Base-by-base conservation (phyloP, 805 yeast genomes). In the Yamadazyma paraphyllophila region DNA sequence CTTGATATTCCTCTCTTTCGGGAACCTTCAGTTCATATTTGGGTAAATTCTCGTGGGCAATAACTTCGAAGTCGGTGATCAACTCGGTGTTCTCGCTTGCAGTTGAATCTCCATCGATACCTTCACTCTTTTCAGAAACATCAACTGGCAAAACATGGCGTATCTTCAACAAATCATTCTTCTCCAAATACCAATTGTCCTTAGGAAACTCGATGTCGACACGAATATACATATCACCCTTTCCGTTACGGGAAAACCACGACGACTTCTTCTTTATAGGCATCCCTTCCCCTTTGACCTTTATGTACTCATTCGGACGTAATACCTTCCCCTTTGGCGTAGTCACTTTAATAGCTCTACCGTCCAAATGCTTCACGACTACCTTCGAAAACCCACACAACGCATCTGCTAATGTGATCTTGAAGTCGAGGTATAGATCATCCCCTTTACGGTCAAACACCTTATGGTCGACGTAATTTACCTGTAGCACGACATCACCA, bases 111-210 rank as follows among this genome's bases (percentile, higher is more conserved):
- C 52, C 59, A 36, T 48, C 50, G 6, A 52, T 53, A 6, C 24
- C 24, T 36, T 59, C 66, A 9, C 35, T 45, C 39, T 59, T 59
- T 40, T 52, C 59, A n/a, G 52, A 50, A 34, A 66, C 54, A 2
- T 58, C 65, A 46, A 47, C 63, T 3, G 87, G 90, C 41, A 86
- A 65, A 15, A 83, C 66, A 47, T 80, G 77, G 52, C 68, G 72
- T 43, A 86, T 66, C 49, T 74, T 77, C 17, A 64, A 47, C 3
- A 83, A 44, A 57, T 89, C 96, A 46, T 80, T 73, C 55, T 76
- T 78, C 61, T 89, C 96, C 53, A 79, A 63, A 57, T 83, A 83
- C 97, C 97, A 90, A 57, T 83, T 78, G 62, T 89, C 95, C 30
- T 74, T 73, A 2, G 97, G 97, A 61, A 91, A 90, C 54, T 82